Evolutionary conservation across 78 protist species (phyloP).

Genomic region (Bodo saltans): DNA sequence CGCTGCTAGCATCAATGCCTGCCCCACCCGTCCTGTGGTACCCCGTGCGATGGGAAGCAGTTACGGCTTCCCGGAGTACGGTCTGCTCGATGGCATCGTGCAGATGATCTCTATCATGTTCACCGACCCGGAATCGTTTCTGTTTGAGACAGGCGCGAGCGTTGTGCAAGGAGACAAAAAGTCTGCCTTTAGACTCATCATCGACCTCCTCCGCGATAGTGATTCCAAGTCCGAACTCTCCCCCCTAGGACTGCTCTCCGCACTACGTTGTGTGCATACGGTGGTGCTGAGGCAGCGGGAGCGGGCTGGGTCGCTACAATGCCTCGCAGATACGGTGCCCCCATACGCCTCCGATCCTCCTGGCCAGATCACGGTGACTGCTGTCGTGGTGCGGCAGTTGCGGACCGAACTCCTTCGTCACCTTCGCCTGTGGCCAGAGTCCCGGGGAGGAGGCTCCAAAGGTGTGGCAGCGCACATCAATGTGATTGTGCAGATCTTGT

Average conservation of each 20-base stretch:
- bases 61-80: slow-evolving; percentile 25
- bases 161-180: background rate
- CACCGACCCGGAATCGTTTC: background rate
- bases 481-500: background rate
- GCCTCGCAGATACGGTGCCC: too few species aligned
- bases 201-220: background rate
- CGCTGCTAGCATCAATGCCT: too few species aligned
- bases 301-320: too few species aligned
- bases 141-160: background rate
- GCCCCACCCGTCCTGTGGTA: background rate
- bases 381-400: background rate
- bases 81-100: slow-evolving; percentile 16
- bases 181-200: background rate
- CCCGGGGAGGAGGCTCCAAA: background rate
- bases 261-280: too few species aligned
- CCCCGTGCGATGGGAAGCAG: slow-evolving; percentile 13
- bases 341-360: too few species aligned
- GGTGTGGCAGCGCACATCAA: background rate
- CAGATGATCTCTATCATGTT: background rate
- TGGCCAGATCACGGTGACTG: too few species aligned
- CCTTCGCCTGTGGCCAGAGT: slow-evolving; percentile 5
- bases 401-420: background rate
- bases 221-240: background rate
- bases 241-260: too few species aligned
- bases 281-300: too few species aligned